phyloP scores from a whole-genome alignment of 768 basidiomycete species.

The Dictyophora rubrovolvata region DNA sequence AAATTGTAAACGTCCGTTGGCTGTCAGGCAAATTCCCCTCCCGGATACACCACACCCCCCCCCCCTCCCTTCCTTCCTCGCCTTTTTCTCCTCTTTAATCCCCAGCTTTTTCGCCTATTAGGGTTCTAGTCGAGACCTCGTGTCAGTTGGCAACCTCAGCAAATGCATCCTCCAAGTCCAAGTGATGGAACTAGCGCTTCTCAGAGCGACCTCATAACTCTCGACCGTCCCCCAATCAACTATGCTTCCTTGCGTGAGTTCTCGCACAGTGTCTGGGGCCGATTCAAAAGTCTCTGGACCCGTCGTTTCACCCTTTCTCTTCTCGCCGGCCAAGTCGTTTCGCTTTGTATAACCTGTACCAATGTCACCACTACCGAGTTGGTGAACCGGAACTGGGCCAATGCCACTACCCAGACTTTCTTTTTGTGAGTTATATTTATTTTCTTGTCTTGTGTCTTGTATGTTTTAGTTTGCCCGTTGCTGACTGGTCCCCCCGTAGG shows the following conservation, averaged over 20 bases:
- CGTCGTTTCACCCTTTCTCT: conserved; percentile 58
- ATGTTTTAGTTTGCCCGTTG: background rate
- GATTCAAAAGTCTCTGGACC: conserved; percentile 75
- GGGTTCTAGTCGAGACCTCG: too few species aligned
- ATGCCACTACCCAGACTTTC: conserved; percentile 75
- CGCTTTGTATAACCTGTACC: conserved; percentile 82
- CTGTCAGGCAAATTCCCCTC: too few species aligned
- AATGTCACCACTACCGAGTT: conserved; percentile 81
- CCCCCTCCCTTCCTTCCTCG: background rate
- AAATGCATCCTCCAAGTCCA: background rate
- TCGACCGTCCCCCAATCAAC: conserved; percentile 48
- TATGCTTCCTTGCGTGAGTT: conserved; percentile 55
- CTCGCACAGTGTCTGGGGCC: conserved; percentile 37
- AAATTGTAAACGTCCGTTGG: background rate
- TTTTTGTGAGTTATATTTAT: conserved; percentile 57
- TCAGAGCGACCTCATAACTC: background rate
- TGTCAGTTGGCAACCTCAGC: background rate
- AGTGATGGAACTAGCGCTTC: background rate
- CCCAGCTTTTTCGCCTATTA: background rate
- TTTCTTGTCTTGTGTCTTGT: too few species aligned
- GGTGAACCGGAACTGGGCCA: conserved; percentile 52
- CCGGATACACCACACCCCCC: too few species aligned
- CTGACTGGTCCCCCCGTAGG: conserved; percentile 28
- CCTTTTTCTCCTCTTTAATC: background rate
- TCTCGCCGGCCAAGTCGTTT: conserved; percentile 72